Evolutionary conservation across 192 early-diverging fungal genomes (phyloP).

Genomic region (Coemansia sp.): DNA sequence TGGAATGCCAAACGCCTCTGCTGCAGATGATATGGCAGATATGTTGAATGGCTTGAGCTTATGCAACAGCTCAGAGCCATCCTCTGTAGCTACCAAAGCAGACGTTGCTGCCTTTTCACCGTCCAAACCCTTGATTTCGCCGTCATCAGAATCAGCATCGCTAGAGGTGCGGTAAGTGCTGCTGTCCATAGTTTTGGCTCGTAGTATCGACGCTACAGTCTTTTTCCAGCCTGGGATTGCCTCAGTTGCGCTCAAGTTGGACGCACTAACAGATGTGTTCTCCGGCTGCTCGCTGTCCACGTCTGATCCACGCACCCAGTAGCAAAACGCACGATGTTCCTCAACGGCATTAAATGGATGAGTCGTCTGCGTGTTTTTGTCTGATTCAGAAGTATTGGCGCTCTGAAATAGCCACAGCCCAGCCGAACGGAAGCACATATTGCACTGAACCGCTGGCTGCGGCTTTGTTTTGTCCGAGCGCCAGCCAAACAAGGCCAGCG

Average conservation of each 20-base stretch:
- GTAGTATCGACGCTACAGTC: conserved; percentile 34
- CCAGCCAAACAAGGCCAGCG: conserved; percentile 51
- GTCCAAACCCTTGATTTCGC: neutral
- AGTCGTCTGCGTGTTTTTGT: neutral
- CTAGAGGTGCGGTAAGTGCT: conserved; percentile 10
- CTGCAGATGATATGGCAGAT: conserved; percentile 52
- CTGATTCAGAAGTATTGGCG: neutral
- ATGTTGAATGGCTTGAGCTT: conserved; percentile 48
- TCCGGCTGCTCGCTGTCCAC: neutral
- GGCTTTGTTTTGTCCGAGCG: conserved; percentile 21
- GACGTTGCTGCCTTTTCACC: neutral
- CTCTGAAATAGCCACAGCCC: conserved; percentile 45
- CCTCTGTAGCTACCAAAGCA: neutral
- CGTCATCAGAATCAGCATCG: conserved; percentile 1
- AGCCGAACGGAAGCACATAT: conserved; percentile 41
- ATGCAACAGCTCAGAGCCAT: conserved; percentile 10
- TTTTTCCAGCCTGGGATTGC: conserved; percentile 50
- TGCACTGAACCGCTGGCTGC: conserved; percentile 39
- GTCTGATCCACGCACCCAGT: conserved; percentile 39
- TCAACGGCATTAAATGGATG: conserved; percentile 29
- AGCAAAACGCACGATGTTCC: conserved; percentile 56
- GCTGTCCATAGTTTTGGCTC: conserved; percentile 32
- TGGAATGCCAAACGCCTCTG: conserved; percentile 55
- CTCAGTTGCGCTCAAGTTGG: neutral
- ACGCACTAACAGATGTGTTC: neutral